These are phyloP conservation scores for Chaetomiaceae sp. DNA, from an alignment of 2,329 filamentous ascomycete genomes.

Conservation along the genomic window DNA sequence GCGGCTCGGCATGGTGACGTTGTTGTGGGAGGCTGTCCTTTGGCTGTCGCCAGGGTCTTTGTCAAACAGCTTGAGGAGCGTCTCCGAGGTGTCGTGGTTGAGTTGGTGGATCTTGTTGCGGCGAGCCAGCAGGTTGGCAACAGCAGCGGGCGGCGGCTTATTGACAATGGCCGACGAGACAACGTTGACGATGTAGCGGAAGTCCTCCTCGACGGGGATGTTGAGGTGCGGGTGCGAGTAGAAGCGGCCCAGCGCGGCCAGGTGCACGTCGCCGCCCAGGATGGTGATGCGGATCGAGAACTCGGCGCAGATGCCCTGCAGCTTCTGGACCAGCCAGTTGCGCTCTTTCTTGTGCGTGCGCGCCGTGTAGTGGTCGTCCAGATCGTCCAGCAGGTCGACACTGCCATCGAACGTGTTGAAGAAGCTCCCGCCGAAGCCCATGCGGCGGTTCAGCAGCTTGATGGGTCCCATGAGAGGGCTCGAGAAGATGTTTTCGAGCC, in stretches of 20 bases:
- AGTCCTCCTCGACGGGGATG: slow-evolving; percentile 74
- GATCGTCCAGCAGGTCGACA: slow-evolving; percentile 84
- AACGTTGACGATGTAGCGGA: slow-evolving; percentile 92
- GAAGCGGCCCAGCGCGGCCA: slow-evolving; percentile 89
- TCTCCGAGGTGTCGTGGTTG: slow-evolving; percentile 75
- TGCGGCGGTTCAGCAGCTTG: slow-evolving; percentile 83
- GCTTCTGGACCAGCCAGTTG: slow-evolving; percentile 67
- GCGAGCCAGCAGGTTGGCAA: slow-evolving; percentile 85
- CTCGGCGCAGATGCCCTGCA: slow-evolving; percentile 78
- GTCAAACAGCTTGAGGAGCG: slow-evolving; percentile 86
- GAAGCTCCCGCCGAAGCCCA: slow-evolving; percentile 75
- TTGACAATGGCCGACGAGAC: slow-evolving; percentile 95
- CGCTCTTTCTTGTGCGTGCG: slow-evolving; percentile 88
- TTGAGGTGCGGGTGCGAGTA: slow-evolving; percentile 81
- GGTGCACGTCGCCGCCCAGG: slow-evolving; percentile 86
- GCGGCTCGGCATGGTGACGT: slow-evolving; percentile 84
- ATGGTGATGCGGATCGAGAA: slow-evolving; percentile 90
- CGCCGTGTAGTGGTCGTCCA: slow-evolving; percentile 95
- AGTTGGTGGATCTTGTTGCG: slow-evolving; percentile 78
- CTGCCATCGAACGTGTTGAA: slow-evolving; percentile 95
- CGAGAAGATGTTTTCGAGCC: slow-evolving; percentile 87
- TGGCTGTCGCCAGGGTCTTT: slow-evolving; percentile 73
- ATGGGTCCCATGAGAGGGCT: slow-evolving; percentile 85
- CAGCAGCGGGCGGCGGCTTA: slow-evolving; percentile 78
- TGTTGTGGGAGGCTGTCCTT: slow-evolving; percentile 72